Evolutionary conservation across 1,284 basidiomycete genomes (phyloP).

Genomic region (Amylostereum areolatum): DNA sequence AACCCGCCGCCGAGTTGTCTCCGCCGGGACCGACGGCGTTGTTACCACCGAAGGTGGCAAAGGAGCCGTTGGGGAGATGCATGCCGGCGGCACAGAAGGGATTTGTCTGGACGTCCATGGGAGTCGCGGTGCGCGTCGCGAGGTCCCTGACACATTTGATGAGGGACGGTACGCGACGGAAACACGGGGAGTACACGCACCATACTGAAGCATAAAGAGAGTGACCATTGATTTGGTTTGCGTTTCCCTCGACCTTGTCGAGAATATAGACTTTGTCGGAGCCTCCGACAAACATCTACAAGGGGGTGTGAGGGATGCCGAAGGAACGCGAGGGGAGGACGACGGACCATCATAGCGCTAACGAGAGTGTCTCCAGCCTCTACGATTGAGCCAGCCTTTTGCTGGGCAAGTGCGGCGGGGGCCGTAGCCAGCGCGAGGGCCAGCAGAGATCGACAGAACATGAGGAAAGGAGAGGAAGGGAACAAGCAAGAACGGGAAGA

Average conservation of each 20-base stretch:
- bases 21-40: slow-evolving; percentile 67
- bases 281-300: slow-evolving; percentile 39
- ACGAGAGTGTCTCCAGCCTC: slow-evolving; percentile 49
- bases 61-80: slow-evolving; percentile 39
- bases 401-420: slow-evolving; percentile 26
- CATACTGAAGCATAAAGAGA: slow-evolving; percentile 34
- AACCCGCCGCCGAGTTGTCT: slow-evolving; percentile 36
- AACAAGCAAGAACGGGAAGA: not conserved
- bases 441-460: slow-evolving; percentile 18
- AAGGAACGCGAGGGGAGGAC: not conserved
- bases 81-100: slow-evolving; percentile 77
- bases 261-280: slow-evolving; percentile 37
- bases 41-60: slow-evolving; percentile 45
- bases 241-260: slow-evolving; percentile 50
- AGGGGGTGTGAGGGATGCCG: not conserved
- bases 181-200: slow-evolving; percentile 8
- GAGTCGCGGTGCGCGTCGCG: slow-evolving; percentile 37
- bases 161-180: not conserved
- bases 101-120: slow-evolving; percentile 76
- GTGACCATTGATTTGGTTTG: slow-evolving; percentile 38
- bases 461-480: not conserved
- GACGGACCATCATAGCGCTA: slow-evolving; percentile 59
- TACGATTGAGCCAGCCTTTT: slow-evolving; percentile 32
- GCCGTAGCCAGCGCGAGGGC: slow-evolving; percentile 30
- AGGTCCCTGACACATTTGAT: slow-evolving; percentile 37